Conservation (phyloP, 192 early-diverging fungal species). For the Rhizophagus prolifer region DNA sequence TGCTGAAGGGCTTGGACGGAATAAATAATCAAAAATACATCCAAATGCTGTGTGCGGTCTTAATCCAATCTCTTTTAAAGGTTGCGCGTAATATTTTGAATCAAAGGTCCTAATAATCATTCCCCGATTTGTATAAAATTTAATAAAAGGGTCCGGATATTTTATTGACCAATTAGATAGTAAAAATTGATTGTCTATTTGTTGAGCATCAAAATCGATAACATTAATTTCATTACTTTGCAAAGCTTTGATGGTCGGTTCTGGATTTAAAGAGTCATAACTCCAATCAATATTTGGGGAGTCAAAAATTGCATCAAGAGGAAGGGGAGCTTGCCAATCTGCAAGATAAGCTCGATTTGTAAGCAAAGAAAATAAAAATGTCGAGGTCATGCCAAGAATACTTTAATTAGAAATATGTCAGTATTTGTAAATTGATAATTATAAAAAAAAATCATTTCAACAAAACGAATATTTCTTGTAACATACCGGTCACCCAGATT, state of each 20-base stretch:
- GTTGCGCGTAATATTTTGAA: constrained; percentile 35
- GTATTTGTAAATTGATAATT: background rate
- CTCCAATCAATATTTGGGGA: constrained; percentile 44
- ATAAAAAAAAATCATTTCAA: constrained; percentile 11
- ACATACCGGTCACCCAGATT: constrained; percentile 47
- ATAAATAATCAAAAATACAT: constrained; percentile 45
- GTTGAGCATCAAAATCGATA: constrained; percentile 10
- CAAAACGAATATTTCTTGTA: background rate
- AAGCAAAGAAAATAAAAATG: constrained; percentile 43
- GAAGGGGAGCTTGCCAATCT: constrained; percentile 43
- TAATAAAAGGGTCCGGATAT: constrained; percentile 31
- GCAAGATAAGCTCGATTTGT: constrained; percentile 42
- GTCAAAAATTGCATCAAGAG: constrained; percentile 43
- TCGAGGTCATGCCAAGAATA: constrained; percentile 46
- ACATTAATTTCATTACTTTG: background rate
- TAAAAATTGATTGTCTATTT: constrained; percentile 9
- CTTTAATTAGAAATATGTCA: background rate
- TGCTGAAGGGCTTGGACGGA: constrained; percentile 38
- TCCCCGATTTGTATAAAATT: constrained; percentile 42
- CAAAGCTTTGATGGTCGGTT: background rate
- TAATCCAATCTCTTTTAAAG: constrained; percentile 38
- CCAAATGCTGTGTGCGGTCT: constrained; percentile 42
- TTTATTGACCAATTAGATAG: constrained; percentile 18
- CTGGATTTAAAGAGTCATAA: constrained; percentile 26
- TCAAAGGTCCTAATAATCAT: constrained; percentile 43